Evolutionary conservation across 225 moss, liverwort and hornwort genomes (phyloP).

Genomic region (Marchantia polymorpha): DNA sequence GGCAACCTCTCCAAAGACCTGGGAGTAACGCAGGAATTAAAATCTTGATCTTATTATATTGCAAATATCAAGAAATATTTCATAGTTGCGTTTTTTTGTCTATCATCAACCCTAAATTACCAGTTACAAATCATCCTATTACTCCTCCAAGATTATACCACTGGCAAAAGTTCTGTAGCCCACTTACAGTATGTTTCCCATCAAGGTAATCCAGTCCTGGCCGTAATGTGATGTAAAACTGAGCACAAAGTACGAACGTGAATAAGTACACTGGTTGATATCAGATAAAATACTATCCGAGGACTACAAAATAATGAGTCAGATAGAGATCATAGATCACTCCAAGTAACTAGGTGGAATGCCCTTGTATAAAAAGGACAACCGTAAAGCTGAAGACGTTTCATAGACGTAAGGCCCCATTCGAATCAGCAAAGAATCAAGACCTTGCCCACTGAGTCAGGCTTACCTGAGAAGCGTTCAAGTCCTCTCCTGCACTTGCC

Average conservation of each 20-base stretch:
- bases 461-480: slow-evolving; percentile 90
- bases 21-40: not conserved
- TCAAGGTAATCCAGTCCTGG: slow-evolving; percentile 85
- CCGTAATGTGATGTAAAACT: slow-evolving; percentile 92
- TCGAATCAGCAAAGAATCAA: not conserved
- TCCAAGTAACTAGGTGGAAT: not conserved
- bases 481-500: slow-evolving; percentile 91
- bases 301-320: no score
- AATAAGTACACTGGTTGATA: no score
- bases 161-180: not conserved
- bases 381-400: not conserved
- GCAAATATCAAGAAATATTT: no score
- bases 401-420: not conserved
- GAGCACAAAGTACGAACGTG: slow-evolving; percentile 20
- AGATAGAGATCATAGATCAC: not conserved
- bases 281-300: not conserved
- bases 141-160: not conserved
- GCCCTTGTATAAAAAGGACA: not conserved
- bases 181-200: slow-evolving; percentile 84
- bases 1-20: slow-evolving; percentile 90
- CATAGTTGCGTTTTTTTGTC: no score
- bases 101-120: no score
- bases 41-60: no score
- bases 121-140: not conserved
- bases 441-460: not conserved